Conservation (phyloP, 2,329 filamentous ascomycete species). For the Fusarium drepaniforme region DNA sequence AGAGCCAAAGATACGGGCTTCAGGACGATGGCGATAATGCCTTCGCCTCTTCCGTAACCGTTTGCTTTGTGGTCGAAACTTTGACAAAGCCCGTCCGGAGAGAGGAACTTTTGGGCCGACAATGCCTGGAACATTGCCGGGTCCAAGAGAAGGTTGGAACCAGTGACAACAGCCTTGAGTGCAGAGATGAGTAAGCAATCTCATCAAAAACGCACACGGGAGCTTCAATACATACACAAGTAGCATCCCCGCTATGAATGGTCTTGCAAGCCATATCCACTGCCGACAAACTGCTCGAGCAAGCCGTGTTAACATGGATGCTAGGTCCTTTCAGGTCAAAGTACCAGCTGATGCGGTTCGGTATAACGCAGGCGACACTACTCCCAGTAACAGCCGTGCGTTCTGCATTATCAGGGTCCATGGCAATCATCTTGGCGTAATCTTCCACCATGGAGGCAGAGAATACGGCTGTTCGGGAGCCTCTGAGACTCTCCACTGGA, state of each 20-base stretch:
- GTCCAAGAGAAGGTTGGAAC: not conserved
- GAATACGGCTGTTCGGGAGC: conserved; percentile 50
- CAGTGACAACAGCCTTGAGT: not conserved
- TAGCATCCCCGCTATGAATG: conserved; percentile 58
- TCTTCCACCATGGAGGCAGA: conserved; percentile 54
- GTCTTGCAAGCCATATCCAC: conserved; percentile 44
- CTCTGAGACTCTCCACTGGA: conserved; percentile 42
- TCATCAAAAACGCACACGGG: not conserved
- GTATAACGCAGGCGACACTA: conserved; percentile 40
- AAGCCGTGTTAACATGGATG: conserved; percentile 33
- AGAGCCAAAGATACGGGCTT: conserved; percentile 64
- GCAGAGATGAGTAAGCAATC: not conserved
- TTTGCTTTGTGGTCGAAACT: conserved; percentile 49
- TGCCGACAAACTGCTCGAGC: conserved; percentile 30
- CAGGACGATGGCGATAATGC: conserved; percentile 55
- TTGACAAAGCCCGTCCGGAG: conserved; percentile 44
- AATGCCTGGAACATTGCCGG: not conserved
- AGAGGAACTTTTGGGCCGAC: conserved; percentile 46
- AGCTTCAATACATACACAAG: not conserved
- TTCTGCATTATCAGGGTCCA: conserved; percentile 50
- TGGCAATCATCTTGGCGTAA: conserved; percentile 46
- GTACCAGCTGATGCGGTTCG: conserved; percentile 57
- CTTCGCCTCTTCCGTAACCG: conserved; percentile 48
- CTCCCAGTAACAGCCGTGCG: conserved; percentile 46
- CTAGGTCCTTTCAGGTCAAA: conserved; percentile 41